A percentile compares a stretch with the other conserved stretches of the same genome.
Conservation (phyloP, 192 early-diverging fungal genomes). For the Coemansia sp. region DNA sequence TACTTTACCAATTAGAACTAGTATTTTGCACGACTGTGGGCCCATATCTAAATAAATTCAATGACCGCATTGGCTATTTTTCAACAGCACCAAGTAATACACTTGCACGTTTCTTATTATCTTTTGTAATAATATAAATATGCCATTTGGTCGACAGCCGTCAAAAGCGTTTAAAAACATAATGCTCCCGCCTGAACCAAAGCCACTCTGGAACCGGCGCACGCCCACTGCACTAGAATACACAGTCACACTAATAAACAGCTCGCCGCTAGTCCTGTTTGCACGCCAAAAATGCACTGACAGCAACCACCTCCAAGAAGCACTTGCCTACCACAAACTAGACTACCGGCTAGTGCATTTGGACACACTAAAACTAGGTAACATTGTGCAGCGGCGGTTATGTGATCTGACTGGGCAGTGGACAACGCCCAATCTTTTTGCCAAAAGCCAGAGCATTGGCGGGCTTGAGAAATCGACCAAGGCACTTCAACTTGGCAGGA, state of each 20-base stretch:
- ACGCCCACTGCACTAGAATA: constrained; percentile 39
- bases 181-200: constrained; percentile 19
- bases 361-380: constrained; percentile 24
- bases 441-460: constrained; percentile 41
- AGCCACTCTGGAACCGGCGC: constrained; percentile 25
- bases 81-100: too few relatives aligned
- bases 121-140: neutral
- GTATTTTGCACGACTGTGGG: too few relatives aligned
- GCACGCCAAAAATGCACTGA: constrained; percentile 24
- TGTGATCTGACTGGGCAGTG: constrained; percentile 45
- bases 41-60: too few relatives aligned
- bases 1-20: too few relatives aligned
- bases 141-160: constrained; percentile 24
- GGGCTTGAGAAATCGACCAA: constrained; percentile 9
- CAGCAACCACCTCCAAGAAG: constrained; percentile 16
- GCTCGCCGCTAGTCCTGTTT: constrained; percentile 37
- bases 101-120: neutral
- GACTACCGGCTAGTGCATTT: constrained; percentile 31
- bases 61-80: too few relatives aligned
- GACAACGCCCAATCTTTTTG: constrained; percentile 47
- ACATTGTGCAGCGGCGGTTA: constrained; percentile 35
- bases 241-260: constrained; percentile 32
- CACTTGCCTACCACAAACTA: constrained; percentile 7
- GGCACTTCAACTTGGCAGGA: constrained; percentile 22
- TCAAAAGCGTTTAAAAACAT: constrained; percentile 39